These are phyloP conservation scores for Rubus idaeus DNA, from an alignment of 306 rosid species.

Conservation along the genomic window DNA sequence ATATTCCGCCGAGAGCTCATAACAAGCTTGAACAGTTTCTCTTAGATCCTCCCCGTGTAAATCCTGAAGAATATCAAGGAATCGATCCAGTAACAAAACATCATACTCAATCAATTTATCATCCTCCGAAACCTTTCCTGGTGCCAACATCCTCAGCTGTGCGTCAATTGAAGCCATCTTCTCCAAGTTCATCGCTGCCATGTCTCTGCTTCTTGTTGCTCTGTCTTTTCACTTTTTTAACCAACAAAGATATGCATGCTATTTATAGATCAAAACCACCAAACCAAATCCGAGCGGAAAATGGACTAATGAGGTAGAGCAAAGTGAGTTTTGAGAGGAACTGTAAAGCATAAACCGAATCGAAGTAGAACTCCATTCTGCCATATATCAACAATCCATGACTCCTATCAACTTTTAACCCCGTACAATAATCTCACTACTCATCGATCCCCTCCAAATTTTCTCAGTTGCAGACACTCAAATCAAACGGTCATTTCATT, in stretches of 20 bases:
- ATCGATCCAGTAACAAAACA: conserved; percentile 81
- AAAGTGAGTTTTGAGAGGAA: not conserved
- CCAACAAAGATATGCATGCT: not conserved
- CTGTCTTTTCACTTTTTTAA: not conserved
- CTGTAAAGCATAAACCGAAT: not conserved
- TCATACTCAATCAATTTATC: conserved; percentile 93
- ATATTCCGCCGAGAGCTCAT: conserved; percentile 91
- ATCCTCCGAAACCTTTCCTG: conserved; percentile 87
- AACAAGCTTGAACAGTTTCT: conserved; percentile 97
- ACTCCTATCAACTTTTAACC: too few relatives aligned
- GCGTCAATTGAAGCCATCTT: conserved; percentile 97
- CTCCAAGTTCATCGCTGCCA: conserved; percentile 67
- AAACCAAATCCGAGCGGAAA: not conserved
- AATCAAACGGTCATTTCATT: too few relatives aligned
- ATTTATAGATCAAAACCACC: not conserved
- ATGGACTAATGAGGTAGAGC: not conserved
- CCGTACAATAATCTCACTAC: too few relatives aligned
- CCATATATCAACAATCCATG: too few relatives aligned
- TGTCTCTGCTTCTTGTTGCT: not conserved
- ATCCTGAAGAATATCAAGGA: conserved; percentile 95
- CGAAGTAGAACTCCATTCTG: not conserved
- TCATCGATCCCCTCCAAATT: too few relatives aligned
- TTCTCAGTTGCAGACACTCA: too few relatives aligned
- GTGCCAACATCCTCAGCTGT: conserved; percentile 79
- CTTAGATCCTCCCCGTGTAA: conserved; percentile 87